A percentile compares a stretch with the other conserved stretches of the same genome.
Evolutionary conservation across 2,329 filamentous ascomycete species (phyloP).

Genomic region (Neopestalotiopsis rosae): DNA sequence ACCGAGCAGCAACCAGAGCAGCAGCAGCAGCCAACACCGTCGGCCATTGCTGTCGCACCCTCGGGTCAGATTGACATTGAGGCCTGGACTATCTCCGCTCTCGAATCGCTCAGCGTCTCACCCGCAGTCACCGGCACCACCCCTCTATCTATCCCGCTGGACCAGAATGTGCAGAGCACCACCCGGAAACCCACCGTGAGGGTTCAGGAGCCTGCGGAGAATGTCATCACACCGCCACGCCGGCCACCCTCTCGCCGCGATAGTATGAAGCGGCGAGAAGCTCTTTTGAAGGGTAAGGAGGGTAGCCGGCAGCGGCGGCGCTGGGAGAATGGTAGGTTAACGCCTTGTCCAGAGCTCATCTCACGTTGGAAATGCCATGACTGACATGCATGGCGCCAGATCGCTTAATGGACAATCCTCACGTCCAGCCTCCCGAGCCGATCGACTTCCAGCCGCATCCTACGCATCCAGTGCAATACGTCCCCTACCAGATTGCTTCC

Average conservation of each 20-base stretch:
- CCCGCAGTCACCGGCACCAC: constrained; percentile 63
- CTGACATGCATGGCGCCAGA: constrained; percentile 56
- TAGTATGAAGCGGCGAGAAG: constrained; percentile 68
- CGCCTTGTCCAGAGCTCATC: constrained; percentile 1
- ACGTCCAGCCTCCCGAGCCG: constrained; percentile 80
- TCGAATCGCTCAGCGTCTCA: constrained; percentile 60
- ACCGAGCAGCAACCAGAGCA: constrained; percentile 23
- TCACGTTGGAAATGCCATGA: not conserved
- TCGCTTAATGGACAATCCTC: constrained; percentile 83
- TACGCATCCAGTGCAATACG: constrained; percentile 76
- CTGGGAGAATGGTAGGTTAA: constrained; percentile 86
- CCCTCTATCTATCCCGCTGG: constrained; percentile 77
- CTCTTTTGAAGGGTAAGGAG: constrained; percentile 86
- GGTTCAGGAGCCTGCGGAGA: constrained; percentile 33
- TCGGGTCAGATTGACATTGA: constrained; percentile 62
- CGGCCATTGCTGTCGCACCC: constrained; percentile 29
- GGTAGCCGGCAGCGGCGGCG: constrained; percentile 83
- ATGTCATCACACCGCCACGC: constrained; percentile 40
- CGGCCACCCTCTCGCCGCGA: constrained; percentile 58
- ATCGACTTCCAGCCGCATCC: constrained; percentile 84
- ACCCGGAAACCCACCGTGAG: constrained; percentile 32
- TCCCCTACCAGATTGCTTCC: constrained; percentile 86
- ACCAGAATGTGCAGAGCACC: constrained; percentile 49
- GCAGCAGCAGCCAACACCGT: constrained; percentile 21
- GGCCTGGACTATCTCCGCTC: constrained; percentile 67